Base-by-base conservation (phyloP, 305 asterid species). In the Fraxinus albicans region DNA sequence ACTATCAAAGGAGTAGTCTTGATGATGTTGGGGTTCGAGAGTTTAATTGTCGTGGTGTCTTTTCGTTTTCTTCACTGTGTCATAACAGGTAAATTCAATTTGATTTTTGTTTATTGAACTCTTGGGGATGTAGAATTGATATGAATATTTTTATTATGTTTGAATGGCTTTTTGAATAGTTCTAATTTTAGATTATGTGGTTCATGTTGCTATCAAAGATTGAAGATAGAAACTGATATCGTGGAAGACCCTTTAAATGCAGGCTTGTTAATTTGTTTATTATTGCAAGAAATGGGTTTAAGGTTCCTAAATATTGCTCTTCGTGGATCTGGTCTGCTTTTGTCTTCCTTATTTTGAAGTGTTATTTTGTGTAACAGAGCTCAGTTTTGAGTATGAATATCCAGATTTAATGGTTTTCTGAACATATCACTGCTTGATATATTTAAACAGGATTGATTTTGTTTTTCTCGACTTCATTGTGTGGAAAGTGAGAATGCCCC, bases 1-100 rank as follows among this genome's bases (percentile, higher is more conserved):
- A 95, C 10, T 89, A 84, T 81, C 90, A 86, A 69, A 92, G 89
- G 36, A 85, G 80, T 77, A 78, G 65, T 73, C 87, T 84, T 86
- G 89, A 81, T 72, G 88, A 72, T 81, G 86, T 73, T 69, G 86
- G 76, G 58, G 77, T 69, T 47, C 77, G 70, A 29, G 82, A 79
- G 72, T 86, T 83, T 50, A 82, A 80, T 13, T 85, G 84, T 80
- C 75, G 80, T 4, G 83, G 90, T 40, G 85, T 79, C 34, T 84
- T 86, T 65, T 76, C 88, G 0, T 86, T 88, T 34, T 85, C 93
- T 79, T 85, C 88, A 63, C 78, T 89, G 78, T 79, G 80, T 88
- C 92, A 88, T 76, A 81, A 77, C 85, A 86, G 97, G 97, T 92
- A 82, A 6, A 17, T 35, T 36, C 55, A 2, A 9, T 25, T 78